These are phyloP conservation scores for Yarrowia deformans DNA, from an alignment of 805 yeast species.

Conservation along the genomic window DNA sequence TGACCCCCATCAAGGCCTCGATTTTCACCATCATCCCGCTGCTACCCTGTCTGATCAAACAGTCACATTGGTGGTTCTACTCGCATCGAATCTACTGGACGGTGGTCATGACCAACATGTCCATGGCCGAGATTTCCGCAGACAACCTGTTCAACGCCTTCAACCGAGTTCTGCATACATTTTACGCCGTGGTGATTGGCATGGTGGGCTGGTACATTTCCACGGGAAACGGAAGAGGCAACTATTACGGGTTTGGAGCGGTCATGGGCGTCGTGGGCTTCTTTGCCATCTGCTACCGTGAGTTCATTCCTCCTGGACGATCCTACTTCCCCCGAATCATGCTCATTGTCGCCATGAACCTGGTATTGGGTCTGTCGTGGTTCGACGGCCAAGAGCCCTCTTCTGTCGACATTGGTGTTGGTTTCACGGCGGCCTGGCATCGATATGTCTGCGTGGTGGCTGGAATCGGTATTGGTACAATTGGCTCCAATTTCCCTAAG, in stretches of 20 bases:
- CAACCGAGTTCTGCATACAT: slow-evolving; percentile 46
- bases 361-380: slow-evolving; percentile 51
- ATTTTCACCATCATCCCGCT: slow-evolving; percentile 43
- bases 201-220: slow-evolving; percentile 52
- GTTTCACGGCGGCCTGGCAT: slow-evolving; percentile 50
- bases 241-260: slow-evolving; percentile 49
- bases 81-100: slow-evolving; percentile 48
- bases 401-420: slow-evolving; percentile 45
- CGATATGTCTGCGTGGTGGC: slow-evolving; percentile 49
- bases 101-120: slow-evolving; percentile 48
- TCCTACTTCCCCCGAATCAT: slow-evolving; percentile 45
- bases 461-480: slow-evolving; percentile 48
- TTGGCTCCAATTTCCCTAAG: slow-evolving; percentile 49
- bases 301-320: slow-evolving; percentile 45
- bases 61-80: slow-evolving; percentile 46
- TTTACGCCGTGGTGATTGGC: slow-evolving; percentile 48
- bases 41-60: slow-evolving; percentile 46
- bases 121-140: slow-evolving; percentile 48
- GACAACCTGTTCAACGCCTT: slow-evolving; percentile 48
- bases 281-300: slow-evolving; percentile 45
- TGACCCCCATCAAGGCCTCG: slow-evolving; percentile 46
- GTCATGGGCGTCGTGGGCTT: slow-evolving; percentile 42
- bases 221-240: slow-evolving; percentile 48
- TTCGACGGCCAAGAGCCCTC: slow-evolving; percentile 44
- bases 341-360: slow-evolving; percentile 45